Conservation (phyloP, 345 rosid genomes). For the Litchi chinensis region DNA sequence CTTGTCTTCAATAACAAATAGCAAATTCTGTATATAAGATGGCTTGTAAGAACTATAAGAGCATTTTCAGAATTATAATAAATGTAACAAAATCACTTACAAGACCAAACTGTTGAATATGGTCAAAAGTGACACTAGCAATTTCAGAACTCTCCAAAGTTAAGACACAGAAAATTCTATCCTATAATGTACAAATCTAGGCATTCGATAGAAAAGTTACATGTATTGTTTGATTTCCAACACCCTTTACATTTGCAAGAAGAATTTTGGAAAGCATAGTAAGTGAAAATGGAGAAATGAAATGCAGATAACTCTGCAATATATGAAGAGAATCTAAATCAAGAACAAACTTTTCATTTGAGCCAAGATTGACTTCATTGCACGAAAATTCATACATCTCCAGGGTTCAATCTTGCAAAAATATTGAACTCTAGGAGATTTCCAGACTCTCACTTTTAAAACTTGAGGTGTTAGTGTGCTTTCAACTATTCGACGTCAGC, state of each 20-base stretch:
- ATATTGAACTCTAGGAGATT: conserved; percentile 15
- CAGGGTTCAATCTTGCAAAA: conserved; percentile 17
- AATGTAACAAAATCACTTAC: background rate
- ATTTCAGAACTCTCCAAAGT: background rate
- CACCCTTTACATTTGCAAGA: no score
- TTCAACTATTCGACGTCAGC: conserved; percentile 15
- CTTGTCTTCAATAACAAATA: no score
- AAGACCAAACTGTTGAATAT: background rate
- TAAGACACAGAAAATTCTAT: no score
- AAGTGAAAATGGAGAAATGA: no score
- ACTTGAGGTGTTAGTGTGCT: conserved; percentile 10
- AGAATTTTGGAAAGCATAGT: no score
- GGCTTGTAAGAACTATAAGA: no score
- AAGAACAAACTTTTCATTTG: background rate
- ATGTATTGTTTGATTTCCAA: no score
- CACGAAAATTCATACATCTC: conserved; percentile 12
- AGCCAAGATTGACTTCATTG: background rate
- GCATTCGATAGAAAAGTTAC: background rate
- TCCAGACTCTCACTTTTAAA: background rate
- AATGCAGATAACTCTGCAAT: background rate
- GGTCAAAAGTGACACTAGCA: background rate
- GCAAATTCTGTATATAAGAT: no score
- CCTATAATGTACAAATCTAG: background rate
- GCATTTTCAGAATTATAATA: no score
- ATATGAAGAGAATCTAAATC: background rate